phyloP scores from a whole-genome alignment of 139 green algal genomes.

The Chlorella sp. region DNA sequence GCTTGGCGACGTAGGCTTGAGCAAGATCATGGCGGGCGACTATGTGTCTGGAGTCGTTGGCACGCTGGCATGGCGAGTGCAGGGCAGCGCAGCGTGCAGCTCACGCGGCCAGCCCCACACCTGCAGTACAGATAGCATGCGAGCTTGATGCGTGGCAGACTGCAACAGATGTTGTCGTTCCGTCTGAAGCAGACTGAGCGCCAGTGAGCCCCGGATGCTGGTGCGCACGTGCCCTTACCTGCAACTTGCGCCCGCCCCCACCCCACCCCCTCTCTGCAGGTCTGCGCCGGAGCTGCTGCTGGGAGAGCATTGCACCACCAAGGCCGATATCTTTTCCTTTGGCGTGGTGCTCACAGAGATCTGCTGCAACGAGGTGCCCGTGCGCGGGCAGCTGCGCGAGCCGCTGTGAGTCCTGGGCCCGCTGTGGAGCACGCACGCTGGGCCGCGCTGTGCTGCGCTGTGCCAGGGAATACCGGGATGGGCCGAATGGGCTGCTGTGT shows the following conservation, averaged over 20 bases:
- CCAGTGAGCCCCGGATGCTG: too few species aligned
- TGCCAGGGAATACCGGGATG: background rate
- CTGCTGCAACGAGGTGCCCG: slow-evolving; percentile 22
- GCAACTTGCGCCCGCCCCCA: too few species aligned
- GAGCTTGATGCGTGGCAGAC: background rate
- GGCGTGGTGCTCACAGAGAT: slow-evolving; percentile 38
- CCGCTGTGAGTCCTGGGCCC: slow-evolving; percentile 18
- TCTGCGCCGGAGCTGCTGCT: slow-evolving; percentile 48
- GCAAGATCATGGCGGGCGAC: slow-evolving; percentile 23
- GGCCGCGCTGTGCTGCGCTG: background rate
- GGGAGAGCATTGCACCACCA: slow-evolving; percentile 23
- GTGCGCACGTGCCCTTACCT: too few species aligned
- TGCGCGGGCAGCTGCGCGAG: slow-evolving; percentile 27
- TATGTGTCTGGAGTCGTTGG: slow-evolving; percentile 36
- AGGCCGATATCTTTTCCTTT: slow-evolving; percentile 40
- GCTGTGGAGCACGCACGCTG: too few species aligned
- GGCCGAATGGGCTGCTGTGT: too few species aligned
- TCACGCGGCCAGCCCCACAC: too few species aligned
- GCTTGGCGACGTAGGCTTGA: slow-evolving; percentile 44
- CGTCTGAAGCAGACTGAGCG: too few species aligned
- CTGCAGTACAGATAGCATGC: too few species aligned
- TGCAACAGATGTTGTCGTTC: too few species aligned
- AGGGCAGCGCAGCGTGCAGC: background rate
- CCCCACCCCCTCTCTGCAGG: too few species aligned
- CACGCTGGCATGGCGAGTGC: slow-evolving; percentile 40